A percentile compares a stretch with the other conserved stretches of the same genome.
Evolutionary conservation across 1,284 basidiomycete species (phyloP).

Genomic region (Cryptococcus wingfieldii): DNA sequence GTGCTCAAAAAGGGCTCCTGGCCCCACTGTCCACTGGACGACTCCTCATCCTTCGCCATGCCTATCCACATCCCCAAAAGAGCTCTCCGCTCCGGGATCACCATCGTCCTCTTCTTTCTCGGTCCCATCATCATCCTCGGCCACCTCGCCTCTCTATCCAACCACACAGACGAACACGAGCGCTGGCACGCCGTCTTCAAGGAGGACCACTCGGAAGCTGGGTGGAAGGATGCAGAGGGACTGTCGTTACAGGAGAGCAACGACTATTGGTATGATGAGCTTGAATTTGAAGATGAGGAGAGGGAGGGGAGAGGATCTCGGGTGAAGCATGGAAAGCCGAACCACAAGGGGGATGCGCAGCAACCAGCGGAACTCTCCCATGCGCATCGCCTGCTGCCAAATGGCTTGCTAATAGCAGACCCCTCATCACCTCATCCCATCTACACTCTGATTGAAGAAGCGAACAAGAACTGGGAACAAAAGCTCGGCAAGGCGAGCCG

Average conservation of each 20-base stretch:
- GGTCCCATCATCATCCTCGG: constrained; percentile 20
- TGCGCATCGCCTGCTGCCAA: no score
- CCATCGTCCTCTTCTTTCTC: constrained; percentile 18
- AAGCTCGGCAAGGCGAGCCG: constrained; percentile 46
- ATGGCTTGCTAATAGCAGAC: no score
- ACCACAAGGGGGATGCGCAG: no score
- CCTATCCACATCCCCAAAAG: constrained; percentile 19
- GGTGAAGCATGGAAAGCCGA: no score
- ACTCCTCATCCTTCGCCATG: background rate
- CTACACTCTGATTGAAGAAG: constrained; percentile 44
- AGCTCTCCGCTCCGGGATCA: constrained; percentile 19
- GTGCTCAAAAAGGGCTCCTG: background rate
- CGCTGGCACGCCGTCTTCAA: background rate
- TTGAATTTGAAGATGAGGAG: no score
- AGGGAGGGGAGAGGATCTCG: no score
- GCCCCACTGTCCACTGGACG: background rate
- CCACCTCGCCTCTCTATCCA: constrained; percentile 2
- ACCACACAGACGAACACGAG: background rate
- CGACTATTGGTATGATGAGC: no score
- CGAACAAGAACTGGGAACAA: constrained; percentile 43
- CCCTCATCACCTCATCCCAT: constrained; percentile 38
- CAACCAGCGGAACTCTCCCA: no score
- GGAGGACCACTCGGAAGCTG: background rate
- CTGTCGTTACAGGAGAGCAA: background rate
- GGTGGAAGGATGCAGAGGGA: background rate